Base-by-base conservation (phyloP, 139 green algal genomes). In the Chlorokybus atmophyticus region DNA sequence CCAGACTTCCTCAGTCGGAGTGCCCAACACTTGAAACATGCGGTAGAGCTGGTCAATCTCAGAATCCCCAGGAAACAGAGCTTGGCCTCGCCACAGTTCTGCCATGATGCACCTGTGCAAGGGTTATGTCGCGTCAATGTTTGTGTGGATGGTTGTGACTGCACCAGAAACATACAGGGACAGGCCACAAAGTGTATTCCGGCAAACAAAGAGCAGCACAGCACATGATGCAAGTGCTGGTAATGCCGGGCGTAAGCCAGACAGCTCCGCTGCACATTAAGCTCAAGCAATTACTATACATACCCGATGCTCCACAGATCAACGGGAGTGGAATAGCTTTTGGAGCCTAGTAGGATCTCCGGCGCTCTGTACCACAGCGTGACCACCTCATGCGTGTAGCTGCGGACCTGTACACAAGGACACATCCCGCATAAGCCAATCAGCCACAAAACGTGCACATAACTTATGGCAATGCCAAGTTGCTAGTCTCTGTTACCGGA, bases 71-170 rank as follows among this genome's bases (percentile, higher is more conserved):
- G 74, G 77, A 64, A 91, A 91, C 3, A 87, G 69, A 2, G 83
- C 76, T 48, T 67, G 48, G 44, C 76, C 60, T 60, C 77, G 83
- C 24, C 85, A 60, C 71, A 94, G 83, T 74, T 95, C 86, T 10
- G 86, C 85, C 73, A 95, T 93, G 50, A 95, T 95, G 83, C 86
- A 94, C n/a, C n/a, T n/a, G n/a, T n/a, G n/a, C n/a, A n/a, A n/a
- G n/a, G n/a, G n/a, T n/a, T n/a, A n/a, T n/a, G n/a, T n/a, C n/a
- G n/a, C n/a, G n/a, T n/a, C n/a, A n/a, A n/a, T n/a, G n/a, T n/a
- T n/a, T n/a, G n/a, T n/a, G n/a, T n/a, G n/a, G n/a, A n/a, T n/a
- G n/a, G n/a, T n/a, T n/a, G n/a, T n/a, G n/a, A n/a, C n/a, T n/a
- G n/a, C n/a, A n/a, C n/a, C n/a, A n/a, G n/a, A n/a, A n/a, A n/a